A percentile compares a stretch with the other conserved stretches of the same genome.
phyloP scores from a whole-genome alignment of 1,284 basidiomycete species.

The Nidula niveotomentosa region DNA sequence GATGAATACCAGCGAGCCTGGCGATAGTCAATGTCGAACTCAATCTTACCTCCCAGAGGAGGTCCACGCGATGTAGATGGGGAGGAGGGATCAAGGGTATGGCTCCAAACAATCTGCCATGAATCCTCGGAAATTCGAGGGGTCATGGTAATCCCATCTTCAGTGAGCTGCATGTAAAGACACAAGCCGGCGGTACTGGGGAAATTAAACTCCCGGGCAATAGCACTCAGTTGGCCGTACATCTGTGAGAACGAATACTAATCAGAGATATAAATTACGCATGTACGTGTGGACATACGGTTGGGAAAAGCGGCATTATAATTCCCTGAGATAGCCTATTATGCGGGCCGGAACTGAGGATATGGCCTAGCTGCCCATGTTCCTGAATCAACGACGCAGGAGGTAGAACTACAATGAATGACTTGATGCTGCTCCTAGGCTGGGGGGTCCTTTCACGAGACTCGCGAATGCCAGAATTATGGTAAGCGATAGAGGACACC shows the following conservation, averaged over 20 bases:
- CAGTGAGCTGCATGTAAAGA: constrained; percentile 66
- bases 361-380: constrained; percentile 60
- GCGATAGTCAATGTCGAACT: constrained; percentile 75
- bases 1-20: constrained; percentile 73
- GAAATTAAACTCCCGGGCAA: constrained; percentile 79
- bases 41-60: constrained; percentile 68
- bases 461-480: constrained; percentile 50
- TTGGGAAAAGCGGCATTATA: constrained; percentile 74
- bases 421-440: constrained; percentile 46
- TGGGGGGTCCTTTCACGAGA: constrained; percentile 40
- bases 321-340: constrained; percentile 66
- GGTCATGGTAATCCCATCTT: constrained; percentile 51
- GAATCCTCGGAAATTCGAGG: constrained; percentile 78
- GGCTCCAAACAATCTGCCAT: constrained; percentile 71
- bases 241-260: constrained; percentile 40
- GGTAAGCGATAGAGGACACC: constrained; percentile 56
- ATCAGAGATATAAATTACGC: not conserved
- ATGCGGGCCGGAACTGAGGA: constrained; percentile 57
- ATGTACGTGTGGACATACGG: constrained; percentile 42
- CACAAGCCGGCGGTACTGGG: constrained; percentile 73
- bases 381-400: constrained; percentile 57
- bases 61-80: constrained; percentile 34
- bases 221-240: constrained; percentile 70
- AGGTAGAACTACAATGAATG: constrained; percentile 69
- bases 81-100: constrained; percentile 52